Conservation (phyloP, 352 stramenopile genomes). For the Globisporangium nodosum region DNA sequence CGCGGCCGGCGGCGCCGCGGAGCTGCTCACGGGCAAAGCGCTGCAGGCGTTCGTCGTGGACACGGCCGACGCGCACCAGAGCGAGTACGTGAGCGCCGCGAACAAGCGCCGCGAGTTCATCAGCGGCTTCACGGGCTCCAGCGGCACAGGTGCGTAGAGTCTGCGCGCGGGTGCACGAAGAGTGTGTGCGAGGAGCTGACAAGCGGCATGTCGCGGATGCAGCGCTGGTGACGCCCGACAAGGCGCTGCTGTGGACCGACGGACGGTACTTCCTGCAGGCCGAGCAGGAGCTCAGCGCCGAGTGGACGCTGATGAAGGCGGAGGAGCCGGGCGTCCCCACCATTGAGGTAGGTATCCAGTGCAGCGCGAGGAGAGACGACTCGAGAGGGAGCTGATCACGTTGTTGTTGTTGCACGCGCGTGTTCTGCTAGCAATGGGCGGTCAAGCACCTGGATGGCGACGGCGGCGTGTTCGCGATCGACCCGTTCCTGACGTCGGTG, state of each 20-base stretch:
- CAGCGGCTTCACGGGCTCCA: constrained; percentile 96
- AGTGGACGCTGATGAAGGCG: constrained; percentile 96
- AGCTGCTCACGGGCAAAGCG: constrained; percentile 32
- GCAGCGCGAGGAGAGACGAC: constrained; percentile 2
- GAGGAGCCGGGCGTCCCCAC: constrained; percentile 89
- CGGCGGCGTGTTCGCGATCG: constrained; percentile 89
- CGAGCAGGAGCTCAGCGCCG: constrained; percentile 87
- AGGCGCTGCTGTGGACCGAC: constrained; percentile 97
- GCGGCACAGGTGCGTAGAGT: constrained; percentile 78
- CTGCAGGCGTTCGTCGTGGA: constrained; percentile 93
- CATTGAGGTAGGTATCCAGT: constrained; percentile 61
- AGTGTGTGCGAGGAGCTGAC: neutral
- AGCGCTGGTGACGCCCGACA: constrained; percentile 73
- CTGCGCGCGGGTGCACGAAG: neutral
- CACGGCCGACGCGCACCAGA: constrained; percentile 96
- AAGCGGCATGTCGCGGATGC: neutral
- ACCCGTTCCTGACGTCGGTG: constrained; percentile 93
- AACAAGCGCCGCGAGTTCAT: constrained; percentile 96
- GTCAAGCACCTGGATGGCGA: constrained; percentile 53
- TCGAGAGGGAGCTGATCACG: neutral
- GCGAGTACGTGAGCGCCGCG: constrained; percentile 95
- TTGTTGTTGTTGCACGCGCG: too few species aligned
- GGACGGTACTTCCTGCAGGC: constrained; percentile 98
- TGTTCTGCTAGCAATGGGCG: constrained; percentile 47
- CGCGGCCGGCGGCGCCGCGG: constrained; percentile 1